phyloP scores from a whole-genome alignment of 2,329 filamentous ascomycete species.

The Fusarium staphyleae region DNA sequence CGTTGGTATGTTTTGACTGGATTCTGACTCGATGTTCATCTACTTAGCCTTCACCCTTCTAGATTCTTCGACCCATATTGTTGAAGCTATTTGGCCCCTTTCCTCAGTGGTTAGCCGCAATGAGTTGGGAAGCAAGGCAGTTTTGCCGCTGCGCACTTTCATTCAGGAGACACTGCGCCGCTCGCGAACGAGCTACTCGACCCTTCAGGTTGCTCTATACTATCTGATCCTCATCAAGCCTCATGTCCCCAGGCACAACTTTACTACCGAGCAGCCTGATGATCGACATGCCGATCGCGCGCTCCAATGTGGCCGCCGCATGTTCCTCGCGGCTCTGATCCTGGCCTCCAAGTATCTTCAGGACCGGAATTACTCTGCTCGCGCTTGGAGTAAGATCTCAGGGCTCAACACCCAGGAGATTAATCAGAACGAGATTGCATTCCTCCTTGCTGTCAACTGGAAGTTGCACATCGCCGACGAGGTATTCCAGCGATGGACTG shows the following conservation, averaged over 20 bases:
- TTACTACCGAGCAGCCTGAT: conserved; percentile 83
- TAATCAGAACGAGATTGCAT: conserved; percentile 95
- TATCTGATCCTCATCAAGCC: conserved; percentile 95
- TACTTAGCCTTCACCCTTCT: conserved; percentile 48
- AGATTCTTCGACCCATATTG: conserved; percentile 98
- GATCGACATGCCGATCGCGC: conserved; percentile 77
- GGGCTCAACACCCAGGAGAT: conserved; percentile 93
- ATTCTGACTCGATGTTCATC: conserved; percentile 21
- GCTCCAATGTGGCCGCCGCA: conserved; percentile 93
- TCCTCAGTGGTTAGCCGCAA: conserved; percentile 80
- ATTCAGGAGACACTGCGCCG: conserved; percentile 96
- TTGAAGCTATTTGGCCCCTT: conserved; percentile 95
- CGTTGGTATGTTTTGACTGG: conserved; percentile 78
- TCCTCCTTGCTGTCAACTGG: conserved; percentile 90
- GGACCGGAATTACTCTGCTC: conserved; percentile 95
- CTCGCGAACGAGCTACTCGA: conserved; percentile 96
- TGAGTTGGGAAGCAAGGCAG: conserved; percentile 75
- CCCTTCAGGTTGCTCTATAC: conserved; percentile 93
- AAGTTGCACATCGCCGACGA: conserved; percentile 91
- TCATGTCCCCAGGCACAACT: conserved; percentile 82
- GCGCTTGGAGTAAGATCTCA: conserved; percentile 99
- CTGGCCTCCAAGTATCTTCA: conserved; percentile 97
- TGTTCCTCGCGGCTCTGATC: conserved; percentile 95
- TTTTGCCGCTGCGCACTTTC: conserved; percentile 90
- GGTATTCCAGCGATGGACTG: conserved; percentile 91